Conservation (phyloP, 768 basidiomycete genomes). For the Epithele typhae region DNA sequence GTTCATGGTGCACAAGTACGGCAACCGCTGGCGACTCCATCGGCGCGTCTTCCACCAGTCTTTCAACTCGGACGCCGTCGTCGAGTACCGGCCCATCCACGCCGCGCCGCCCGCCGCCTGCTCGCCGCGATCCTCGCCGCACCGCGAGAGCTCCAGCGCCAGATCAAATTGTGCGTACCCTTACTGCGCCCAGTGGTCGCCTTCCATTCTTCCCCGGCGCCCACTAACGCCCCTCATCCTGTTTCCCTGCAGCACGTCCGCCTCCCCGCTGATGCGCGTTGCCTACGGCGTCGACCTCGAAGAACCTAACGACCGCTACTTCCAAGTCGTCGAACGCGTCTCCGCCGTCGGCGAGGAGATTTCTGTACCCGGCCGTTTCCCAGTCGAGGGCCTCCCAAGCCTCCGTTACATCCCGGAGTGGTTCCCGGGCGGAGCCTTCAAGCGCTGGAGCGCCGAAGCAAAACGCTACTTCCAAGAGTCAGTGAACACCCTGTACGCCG, state of each 20-base stretch:
- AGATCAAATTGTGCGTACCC: not conserved
- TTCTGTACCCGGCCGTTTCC: not conserved
- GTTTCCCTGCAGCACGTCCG: not conserved
- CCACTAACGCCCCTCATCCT: no score
- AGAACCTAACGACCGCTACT: not conserved
- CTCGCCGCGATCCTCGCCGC: not conserved
- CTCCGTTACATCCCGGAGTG: not conserved
- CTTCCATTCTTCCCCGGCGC: not conserved
- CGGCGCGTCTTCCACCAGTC: not conserved
- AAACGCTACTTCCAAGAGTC: not conserved
- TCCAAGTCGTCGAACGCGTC: not conserved
- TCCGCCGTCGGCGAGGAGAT: not conserved
- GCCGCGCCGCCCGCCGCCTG: not conserved
- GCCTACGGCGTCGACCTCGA: not conserved
- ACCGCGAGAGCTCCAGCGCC: not conserved
- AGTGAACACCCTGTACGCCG: not conserved
- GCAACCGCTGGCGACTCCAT: not conserved
- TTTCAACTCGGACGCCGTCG: not conserved
- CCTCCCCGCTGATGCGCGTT: not conserved
- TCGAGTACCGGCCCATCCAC: not conserved
- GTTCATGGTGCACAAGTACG: not conserved
- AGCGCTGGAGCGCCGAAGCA: not conserved
- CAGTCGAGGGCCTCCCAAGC: not conserved
- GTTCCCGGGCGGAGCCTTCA: not conserved
- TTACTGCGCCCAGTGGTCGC: not conserved